phyloP scores from a whole-genome alignment of 495 filamentous ascomycete genomes.

The Podospora conica region DNA sequence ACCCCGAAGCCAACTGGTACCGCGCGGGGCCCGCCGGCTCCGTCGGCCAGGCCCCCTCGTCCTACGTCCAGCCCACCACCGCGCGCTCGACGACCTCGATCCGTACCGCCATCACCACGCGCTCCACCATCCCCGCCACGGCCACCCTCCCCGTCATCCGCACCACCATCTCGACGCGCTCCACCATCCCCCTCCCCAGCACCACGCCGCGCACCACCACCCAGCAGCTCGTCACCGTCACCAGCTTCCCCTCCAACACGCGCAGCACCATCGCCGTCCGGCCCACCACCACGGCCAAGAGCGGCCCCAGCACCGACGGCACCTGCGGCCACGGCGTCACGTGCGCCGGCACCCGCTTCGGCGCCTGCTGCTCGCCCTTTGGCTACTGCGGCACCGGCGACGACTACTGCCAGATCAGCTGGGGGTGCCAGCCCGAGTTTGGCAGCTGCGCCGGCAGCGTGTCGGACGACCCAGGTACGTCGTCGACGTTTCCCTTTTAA shows the following conservation, averaged over 20 bases:
- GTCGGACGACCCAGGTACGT: neutral
- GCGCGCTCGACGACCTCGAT: neutral
- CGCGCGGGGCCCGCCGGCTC: constrained; percentile 27
- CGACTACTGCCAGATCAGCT: constrained; percentile 29
- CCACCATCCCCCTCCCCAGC: constrained; percentile 8
- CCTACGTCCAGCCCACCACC: neutral
- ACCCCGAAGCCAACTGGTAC: constrained; percentile 68
- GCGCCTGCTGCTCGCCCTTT: constrained; percentile 38
- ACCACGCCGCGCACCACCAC: neutral
- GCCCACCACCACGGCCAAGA: neutral
- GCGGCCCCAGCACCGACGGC: constrained; percentile 28
- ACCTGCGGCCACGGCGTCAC: constrained; percentile 39
- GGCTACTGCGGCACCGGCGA: constrained; percentile 34
- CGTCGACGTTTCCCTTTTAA: neutral
- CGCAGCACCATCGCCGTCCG: constrained; percentile 3
- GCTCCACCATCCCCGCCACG: neutral
- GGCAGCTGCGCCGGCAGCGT: constrained; percentile 27
- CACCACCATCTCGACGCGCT: constrained; percentile 4
- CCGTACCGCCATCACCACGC: neutral
- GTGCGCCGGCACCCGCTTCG: constrained; percentile 35
- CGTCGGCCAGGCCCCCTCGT: neutral
- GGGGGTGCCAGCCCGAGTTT: constrained; percentile 34
- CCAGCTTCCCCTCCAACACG: neutral
- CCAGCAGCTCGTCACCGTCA: neutral
- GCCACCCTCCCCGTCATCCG: neutral